These are phyloP conservation scores for Rhizopogon vinicolor DNA, from an alignment of 768 basidiomycete species.

Conservation along the genomic window DNA sequence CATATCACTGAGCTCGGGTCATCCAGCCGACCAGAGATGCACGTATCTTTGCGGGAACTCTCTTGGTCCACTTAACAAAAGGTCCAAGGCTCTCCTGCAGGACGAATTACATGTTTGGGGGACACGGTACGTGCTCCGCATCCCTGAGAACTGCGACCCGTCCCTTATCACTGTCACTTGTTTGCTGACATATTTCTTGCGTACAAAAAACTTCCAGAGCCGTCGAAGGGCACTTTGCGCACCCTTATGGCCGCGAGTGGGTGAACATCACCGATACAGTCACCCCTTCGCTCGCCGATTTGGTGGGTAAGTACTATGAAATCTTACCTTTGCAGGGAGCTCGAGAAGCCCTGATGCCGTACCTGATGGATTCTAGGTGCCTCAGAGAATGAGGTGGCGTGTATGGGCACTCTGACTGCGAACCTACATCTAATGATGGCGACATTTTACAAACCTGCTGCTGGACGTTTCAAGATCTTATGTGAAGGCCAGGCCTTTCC, in stretches of 20 bases:
- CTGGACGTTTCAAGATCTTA: slow-evolving; percentile 84
- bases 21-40: slow-evolving; percentile 45
- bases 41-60: slow-evolving; percentile 97
- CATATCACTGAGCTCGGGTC: slow-evolving; percentile 3
- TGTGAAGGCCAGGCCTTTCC: slow-evolving; percentile 95
- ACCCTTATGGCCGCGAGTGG: slow-evolving; percentile 86
- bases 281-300: slow-evolving; percentile 67
- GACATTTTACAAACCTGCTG: slow-evolving; percentile 88
- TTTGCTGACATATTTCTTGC: slow-evolving; percentile 2
- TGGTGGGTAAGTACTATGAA: slow-evolving; percentile 61
- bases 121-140: slow-evolving; percentile 42
- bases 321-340: neutral
- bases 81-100: slow-evolving; percentile 65
- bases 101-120: slow-evolving; percentile 88
- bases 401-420: slow-evolving; percentile 91
- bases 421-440: slow-evolving; percentile 96
- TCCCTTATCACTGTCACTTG: slow-evolving; percentile 10
- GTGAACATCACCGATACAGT: slow-evolving; percentile 69
- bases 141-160: neutral
- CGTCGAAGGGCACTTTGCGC: slow-evolving; percentile 85
- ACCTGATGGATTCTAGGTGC: slow-evolving; percentile 52
- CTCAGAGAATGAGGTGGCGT: slow-evolving; percentile 84
- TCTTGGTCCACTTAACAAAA: slow-evolving; percentile 76
- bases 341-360: neutral
- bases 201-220: slow-evolving; percentile 44